Evolutionary conservation across 1,139 yeast species (phyloP).

Genomic region (Pichia sp.): DNA sequence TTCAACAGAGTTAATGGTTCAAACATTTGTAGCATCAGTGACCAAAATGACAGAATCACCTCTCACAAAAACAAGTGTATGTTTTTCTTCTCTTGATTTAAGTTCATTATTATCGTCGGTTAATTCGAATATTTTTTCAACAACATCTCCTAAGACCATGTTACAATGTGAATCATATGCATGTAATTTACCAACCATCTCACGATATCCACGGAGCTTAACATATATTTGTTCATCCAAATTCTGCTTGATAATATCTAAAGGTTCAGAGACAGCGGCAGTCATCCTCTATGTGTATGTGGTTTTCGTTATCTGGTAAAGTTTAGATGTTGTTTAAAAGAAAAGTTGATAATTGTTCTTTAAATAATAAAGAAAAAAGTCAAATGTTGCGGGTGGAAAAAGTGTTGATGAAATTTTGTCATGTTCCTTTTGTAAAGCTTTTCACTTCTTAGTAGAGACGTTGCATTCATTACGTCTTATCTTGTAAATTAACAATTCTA

Average conservation of each 20-base stretch:
- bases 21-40: conserved; percentile 27
- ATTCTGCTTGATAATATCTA: conserved; percentile 80
- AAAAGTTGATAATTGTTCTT: too few relatives aligned
- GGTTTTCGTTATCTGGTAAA: background rate
- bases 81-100: conserved; percentile 50
- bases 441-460: too few relatives aligned
- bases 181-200: conserved; percentile 82
- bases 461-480: too few relatives aligned
- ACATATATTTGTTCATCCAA: conserved; percentile 84
- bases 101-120: conserved; percentile 42
- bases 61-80: conserved; percentile 91
- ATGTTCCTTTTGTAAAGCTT: too few relatives aligned
- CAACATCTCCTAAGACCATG: conserved; percentile 89
- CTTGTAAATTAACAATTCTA: too few relatives aligned
- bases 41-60: conserved; percentile 86
- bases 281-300: conserved; percentile 1
- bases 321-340: background rate
- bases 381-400: too few relatives aligned
- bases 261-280: conserved; percentile 49
- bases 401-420: too few relatives aligned
- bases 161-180: conserved; percentile 97
- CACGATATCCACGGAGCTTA: conserved; percentile 94
- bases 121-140: conserved; percentile 66
- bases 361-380: too few relatives aligned
- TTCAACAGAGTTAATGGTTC: background rate